Conservation (phyloP, 2,329 filamentous ascomycete species). For the Xylaria sp. region DNA sequence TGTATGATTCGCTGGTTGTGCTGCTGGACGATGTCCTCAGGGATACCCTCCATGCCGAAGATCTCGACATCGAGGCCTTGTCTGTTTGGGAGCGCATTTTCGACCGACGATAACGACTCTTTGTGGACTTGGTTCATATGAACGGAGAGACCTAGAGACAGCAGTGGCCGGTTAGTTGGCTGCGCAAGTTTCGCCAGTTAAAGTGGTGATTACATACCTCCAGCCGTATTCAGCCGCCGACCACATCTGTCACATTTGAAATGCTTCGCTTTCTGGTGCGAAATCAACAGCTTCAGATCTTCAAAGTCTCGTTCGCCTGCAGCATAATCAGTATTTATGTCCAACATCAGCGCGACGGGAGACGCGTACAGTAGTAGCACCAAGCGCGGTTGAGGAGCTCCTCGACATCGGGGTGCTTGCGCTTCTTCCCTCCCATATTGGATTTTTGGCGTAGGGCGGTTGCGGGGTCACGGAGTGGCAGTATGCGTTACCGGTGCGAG, state of each 20-base stretch:
- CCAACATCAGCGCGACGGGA: constrained; percentile 7
- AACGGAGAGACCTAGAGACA: constrained; percentile 76
- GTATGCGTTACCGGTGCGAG: neutral
- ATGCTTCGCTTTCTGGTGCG: constrained; percentile 98
- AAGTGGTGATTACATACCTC: too few species aligned
- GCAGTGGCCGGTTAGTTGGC: too few species aligned
- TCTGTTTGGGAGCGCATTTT: constrained; percentile 89
- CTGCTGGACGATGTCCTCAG: constrained; percentile 79
- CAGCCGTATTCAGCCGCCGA: constrained; percentile 88
- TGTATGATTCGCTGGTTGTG: constrained; percentile 87
- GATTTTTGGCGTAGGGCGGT: neutral
- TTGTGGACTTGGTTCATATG: constrained; percentile 99
- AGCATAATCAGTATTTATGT: constrained; percentile 34
- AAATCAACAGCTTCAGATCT: constrained; percentile 93
- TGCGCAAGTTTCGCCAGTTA: too few species aligned
- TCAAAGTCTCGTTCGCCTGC: constrained; percentile 92
- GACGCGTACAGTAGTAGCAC: constrained; percentile 89
- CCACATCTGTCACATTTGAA: constrained; percentile 96
- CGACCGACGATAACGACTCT: constrained; percentile 82
- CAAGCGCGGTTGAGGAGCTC: constrained; percentile 86
- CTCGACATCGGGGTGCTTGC: constrained; percentile 82
- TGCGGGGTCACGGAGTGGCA: neutral
- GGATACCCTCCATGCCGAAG: constrained; percentile 97
- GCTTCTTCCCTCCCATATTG: constrained; percentile 88
- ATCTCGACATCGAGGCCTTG: constrained; percentile 90